These are phyloP conservation scores for Aspergillus unguis DNA, from an alignment of 2,329 filamentous ascomycete species.

Conservation along the genomic window DNA sequence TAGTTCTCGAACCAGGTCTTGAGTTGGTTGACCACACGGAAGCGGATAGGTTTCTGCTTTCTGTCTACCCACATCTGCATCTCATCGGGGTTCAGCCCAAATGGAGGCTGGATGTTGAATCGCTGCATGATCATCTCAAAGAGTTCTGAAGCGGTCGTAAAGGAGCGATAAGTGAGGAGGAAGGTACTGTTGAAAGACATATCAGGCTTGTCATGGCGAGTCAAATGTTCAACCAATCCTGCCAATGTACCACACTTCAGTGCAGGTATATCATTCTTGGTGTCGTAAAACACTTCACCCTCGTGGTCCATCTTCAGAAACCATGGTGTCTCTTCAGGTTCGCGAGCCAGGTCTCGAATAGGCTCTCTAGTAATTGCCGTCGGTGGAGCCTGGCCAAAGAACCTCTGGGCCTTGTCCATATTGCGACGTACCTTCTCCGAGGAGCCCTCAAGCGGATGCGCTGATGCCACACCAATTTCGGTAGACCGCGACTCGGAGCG, in stretches of 20 bases:
- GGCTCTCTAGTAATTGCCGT: conserved; percentile 38
- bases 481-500: conserved; percentile 40
- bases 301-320: conserved; percentile 86
- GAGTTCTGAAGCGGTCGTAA: conserved; percentile 83
- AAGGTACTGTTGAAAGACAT: conserved; percentile 97
- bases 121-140: conserved; percentile 90
- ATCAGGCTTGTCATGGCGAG: conserved; percentile 91
- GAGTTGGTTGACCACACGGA: conserved; percentile 93
- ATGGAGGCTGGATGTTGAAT: conserved; percentile 88
- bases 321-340: conserved; percentile 73
- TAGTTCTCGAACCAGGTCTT: conserved; percentile 99
- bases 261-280: conserved; percentile 69
- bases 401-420: conserved; percentile 47
- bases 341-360: conserved; percentile 43
- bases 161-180: conserved; percentile 92
- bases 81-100: conserved; percentile 70
- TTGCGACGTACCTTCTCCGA: conserved; percentile 41
- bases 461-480: conserved; percentile 46
- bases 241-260: conserved; percentile 87
- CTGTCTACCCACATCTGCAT: conserved; percentile 85
- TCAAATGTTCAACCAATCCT: conserved; percentile 90
- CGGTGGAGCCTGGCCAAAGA: conserved; percentile 47
- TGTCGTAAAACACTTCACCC: conserved; percentile 83
- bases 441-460: conserved; percentile 38
- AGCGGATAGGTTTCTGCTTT: conserved; percentile 94